Conservation (phyloP, 164 flowering plant genomes). For the Annona cherimola region DNA sequence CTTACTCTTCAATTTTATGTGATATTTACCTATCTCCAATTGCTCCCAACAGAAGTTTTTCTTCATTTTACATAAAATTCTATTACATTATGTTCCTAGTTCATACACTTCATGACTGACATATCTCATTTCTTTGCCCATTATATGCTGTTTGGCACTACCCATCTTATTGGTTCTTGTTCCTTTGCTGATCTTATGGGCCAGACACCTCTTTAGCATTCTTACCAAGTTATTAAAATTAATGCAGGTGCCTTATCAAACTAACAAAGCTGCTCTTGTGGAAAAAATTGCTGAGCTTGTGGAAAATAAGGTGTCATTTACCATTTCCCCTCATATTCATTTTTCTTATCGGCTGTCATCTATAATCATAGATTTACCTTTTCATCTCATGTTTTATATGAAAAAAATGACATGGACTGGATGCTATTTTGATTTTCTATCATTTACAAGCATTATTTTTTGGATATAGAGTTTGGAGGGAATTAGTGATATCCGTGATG, state of each 20-base stretch:
- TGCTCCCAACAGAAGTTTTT: no score
- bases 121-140: no score
- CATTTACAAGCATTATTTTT: background rate
- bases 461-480: slow-evolving; percentile 70
- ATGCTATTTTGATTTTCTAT: background rate
- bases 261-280: slow-evolving; percentile 83
- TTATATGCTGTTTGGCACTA: background rate
- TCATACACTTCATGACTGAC: no score
- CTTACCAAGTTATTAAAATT: background rate
- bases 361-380: background rate
- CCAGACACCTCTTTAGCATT: no score
- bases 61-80: no score
- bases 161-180: background rate
- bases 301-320: slow-evolving; percentile 66
- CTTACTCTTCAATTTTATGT: no score
- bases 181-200: background rate
- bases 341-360: background rate
- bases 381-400: background rate
- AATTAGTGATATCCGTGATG: slow-evolving; percentile 96
- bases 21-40: no score
- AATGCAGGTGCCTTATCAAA: slow-evolving; percentile 88
- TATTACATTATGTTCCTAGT: no score
- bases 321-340: background rate
- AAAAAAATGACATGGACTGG: background rate
- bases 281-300: slow-evolving; percentile 97